Evolutionary conservation across 2,329 filamentous ascomycete genomes (phyloP).

Genomic region (Dactylonectria estremocensis): DNA sequence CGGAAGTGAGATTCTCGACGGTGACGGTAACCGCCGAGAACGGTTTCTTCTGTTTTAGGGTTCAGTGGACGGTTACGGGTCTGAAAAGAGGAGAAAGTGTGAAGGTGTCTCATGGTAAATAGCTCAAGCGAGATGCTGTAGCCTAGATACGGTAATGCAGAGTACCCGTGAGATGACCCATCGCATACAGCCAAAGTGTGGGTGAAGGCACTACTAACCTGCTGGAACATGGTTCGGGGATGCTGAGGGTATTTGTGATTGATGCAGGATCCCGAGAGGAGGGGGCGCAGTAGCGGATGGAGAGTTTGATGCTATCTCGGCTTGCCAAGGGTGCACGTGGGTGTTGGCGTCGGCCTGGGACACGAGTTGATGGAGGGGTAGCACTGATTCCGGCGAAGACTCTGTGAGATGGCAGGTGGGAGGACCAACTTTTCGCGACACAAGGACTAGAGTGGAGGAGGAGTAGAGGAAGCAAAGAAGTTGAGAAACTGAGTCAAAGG

Average conservation of each 20-base stretch:
- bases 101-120: constrained; percentile 31
- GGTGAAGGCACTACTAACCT: constrained; percentile 37
- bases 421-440: too few relatives aligned
- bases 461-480: not conserved
- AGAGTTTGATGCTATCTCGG: constrained; percentile 39
- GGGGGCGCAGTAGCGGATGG: constrained; percentile 12
- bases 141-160: not conserved
- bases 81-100: not conserved
- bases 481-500: not conserved
- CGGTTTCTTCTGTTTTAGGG: constrained; percentile 71
- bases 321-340: constrained; percentile 27
- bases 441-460: not conserved
- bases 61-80: constrained; percentile 9
- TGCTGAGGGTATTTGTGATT: not conserved
- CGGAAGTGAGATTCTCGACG: constrained; percentile 90
- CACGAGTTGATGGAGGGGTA: constrained; percentile 23
- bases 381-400: not conserved
- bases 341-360: constrained; percentile 22
- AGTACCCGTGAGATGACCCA: not conserved
- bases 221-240: constrained; percentile 49
- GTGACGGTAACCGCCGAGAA: constrained; percentile 95
- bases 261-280: not conserved
- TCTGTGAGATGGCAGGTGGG: not conserved
- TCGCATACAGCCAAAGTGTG: not conserved
- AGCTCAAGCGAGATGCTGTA: constrained; percentile 25